Conservation (phyloP, 805 yeast species). For the Metschnikowia bowlesiae region DNA sequence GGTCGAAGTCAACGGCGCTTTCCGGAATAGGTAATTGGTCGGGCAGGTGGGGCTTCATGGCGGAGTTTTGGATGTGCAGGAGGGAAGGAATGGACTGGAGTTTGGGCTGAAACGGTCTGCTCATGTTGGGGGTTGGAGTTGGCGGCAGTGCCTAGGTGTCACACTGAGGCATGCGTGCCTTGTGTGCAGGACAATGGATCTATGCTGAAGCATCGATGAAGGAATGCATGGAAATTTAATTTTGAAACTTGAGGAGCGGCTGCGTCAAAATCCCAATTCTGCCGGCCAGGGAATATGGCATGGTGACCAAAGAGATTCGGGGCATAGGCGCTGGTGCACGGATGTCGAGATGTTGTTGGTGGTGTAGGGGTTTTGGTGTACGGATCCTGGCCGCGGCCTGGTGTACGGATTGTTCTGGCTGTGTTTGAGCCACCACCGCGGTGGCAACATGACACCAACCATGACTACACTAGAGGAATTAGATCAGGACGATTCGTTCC, state of each 20-base stretch:
- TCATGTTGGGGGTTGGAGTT: neutral
- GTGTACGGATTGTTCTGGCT: neutral
- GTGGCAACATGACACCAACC: neutral
- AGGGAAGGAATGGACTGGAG: conserved; percentile 12
- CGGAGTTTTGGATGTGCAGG: conserved; percentile 4
- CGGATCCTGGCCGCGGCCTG: neutral
- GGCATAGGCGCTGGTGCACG: neutral
- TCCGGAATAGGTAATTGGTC: neutral
- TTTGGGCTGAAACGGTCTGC: conserved; percentile 10
- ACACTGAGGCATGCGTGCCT: neutral
- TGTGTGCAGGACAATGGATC: neutral
- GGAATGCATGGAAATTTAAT: too few species aligned
- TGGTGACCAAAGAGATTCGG: too few species aligned
- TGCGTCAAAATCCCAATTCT: too few species aligned
- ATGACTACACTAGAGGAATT: conserved; percentile 88
- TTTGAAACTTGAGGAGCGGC: too few species aligned
- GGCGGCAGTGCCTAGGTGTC: neutral
- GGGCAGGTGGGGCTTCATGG: neutral
- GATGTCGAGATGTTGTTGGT: neutral
- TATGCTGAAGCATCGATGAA: too few species aligned
- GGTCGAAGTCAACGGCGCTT: too few species aligned
- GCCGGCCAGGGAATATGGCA: too few species aligned
- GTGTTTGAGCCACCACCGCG: neutral
- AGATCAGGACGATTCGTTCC: conserved; percentile 64
- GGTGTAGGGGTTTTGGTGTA: neutral